Evolutionary conservation across 495 filamentous ascomycete genomes (phyloP).

Genomic region (Xylaria nigripes): DNA sequence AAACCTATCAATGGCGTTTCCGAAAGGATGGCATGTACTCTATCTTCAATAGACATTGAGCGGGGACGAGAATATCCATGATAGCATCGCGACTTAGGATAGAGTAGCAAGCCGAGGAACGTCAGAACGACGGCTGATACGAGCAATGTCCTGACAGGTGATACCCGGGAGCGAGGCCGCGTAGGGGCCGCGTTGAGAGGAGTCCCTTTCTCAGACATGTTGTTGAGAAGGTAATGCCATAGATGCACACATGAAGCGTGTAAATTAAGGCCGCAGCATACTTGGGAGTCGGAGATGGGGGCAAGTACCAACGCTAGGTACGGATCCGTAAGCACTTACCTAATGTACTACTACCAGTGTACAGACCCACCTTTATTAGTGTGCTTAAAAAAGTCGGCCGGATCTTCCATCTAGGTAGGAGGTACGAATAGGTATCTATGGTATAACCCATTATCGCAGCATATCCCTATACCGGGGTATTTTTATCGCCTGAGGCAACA

Average conservation of each 20-base stretch:
- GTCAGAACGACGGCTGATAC: slow-evolving; percentile 9
- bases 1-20: slow-evolving; percentile 75
- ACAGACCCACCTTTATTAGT: too few relatives aligned
- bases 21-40: slow-evolving; percentile 60
- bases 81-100: slow-evolving; percentile 15
- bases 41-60: slow-evolving; percentile 46
- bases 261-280: too few relatives aligned
- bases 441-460: too few relatives aligned
- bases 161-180: slow-evolving; percentile 9
- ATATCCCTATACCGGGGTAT: slow-evolving; percentile 4
- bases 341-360: too few relatives aligned
- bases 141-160: slow-evolving; percentile 11
- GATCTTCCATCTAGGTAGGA: too few relatives aligned
- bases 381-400: too few relatives aligned
- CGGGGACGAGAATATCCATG: slow-evolving; percentile 15
- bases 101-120: slow-evolving; percentile 16
- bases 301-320: too few relatives aligned
- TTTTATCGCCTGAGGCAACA: slow-evolving; percentile 16
- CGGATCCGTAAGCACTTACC: too few relatives aligned
- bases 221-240: neutral
- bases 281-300: too few relatives aligned
- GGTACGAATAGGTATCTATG: too few relatives aligned
- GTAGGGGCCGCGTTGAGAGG: neutral
- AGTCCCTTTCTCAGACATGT: slow-evolving; percentile 7
- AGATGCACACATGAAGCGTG: too few relatives aligned